phyloP scores from a whole-genome alignment of 805 yeast genomes.

The Lipomyces yamanashiensis region DNA sequence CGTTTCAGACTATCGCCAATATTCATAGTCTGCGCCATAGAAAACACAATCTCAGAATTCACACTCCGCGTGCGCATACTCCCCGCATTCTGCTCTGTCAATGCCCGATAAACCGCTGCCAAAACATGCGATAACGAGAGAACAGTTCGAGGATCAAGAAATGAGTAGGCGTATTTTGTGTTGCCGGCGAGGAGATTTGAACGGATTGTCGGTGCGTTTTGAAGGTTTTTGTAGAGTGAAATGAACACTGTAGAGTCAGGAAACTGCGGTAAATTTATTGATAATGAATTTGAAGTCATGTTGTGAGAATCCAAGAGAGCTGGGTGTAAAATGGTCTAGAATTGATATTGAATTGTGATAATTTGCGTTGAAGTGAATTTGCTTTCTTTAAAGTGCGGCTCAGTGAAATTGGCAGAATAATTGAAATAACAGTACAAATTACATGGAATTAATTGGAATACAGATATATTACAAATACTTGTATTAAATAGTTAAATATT shows the following conservation, averaged over 20 bases:
- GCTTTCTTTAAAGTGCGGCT: not conserved
- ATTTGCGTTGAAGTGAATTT: not conserved
- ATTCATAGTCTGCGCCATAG: constrained; percentile 71
- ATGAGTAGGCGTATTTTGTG: constrained; percentile 60
- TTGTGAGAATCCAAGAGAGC: not conserved
- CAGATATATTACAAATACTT: not conserved
- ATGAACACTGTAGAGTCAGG: constrained; percentile 44
- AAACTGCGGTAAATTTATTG: constrained; percentile 22
- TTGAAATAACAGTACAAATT: not conserved
- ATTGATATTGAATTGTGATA: not conserved
- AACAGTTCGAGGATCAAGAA: constrained; percentile 63
- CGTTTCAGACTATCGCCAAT: constrained; percentile 70
- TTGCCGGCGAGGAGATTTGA: constrained; percentile 53
- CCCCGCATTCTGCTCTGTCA: constrained; percentile 55
- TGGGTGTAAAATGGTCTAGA: not conserved
- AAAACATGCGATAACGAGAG: constrained; percentile 63
- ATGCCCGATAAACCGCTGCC: constrained; percentile 63
- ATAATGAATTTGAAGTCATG: not conserved
- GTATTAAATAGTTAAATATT: not conserved
- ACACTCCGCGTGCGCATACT: constrained; percentile 63
- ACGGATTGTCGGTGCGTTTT: constrained; percentile 53
- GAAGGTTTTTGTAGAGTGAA: constrained; percentile 54
- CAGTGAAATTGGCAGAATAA: not conserved
- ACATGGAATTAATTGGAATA: not conserved
- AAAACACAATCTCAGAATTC: constrained; percentile 73